A percentile compares a stretch with the other conserved stretches of the same genome.
Conservation (phyloP, 441 rosid genomes). For the Kokia cookei region DNA sequence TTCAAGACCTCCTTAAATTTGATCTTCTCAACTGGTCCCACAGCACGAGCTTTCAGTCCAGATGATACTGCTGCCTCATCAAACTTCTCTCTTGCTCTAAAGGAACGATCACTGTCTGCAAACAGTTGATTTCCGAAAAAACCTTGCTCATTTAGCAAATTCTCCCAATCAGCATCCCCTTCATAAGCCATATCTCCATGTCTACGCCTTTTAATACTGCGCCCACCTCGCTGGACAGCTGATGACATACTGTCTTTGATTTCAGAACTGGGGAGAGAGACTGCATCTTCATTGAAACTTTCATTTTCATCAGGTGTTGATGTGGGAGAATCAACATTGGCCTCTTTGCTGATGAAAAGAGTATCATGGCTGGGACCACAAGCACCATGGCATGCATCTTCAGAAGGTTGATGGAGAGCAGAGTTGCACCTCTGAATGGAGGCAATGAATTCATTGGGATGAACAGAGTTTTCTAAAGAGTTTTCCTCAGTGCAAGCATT, state of each 20-base stretch:
- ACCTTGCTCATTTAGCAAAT: conserved; percentile 50
- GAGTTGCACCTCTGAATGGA: conserved; percentile 26
- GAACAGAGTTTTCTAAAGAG: conserved; percentile 17
- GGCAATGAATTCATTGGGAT: conserved; percentile 19
- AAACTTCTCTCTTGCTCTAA: conserved; percentile 59
- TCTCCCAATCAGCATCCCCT: conserved; percentile 93
- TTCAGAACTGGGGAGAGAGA: conserved; percentile 53
- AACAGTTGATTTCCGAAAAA: conserved; percentile 56
- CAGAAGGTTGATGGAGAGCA: conserved; percentile 18
- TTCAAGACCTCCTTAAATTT: conserved; percentile 91
- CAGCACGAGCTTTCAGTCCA: conserved; percentile 80
- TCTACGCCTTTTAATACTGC: conserved; percentile 67
- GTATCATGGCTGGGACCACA: conserved; percentile 25
- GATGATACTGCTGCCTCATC: conserved; percentile 85
- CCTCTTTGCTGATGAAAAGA: conserved; percentile 33
- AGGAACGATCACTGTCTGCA: conserved; percentile 46
- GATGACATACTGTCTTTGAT: conserved; percentile 45
- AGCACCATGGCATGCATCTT: conserved; percentile 28
- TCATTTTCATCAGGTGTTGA: conserved; percentile 59
- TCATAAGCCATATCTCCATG: conserved; percentile 92
- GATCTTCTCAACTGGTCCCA: conserved; percentile 87
- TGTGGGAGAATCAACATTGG: conserved; percentile 34
- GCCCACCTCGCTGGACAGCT: conserved; percentile 28
- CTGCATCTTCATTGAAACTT: conserved; percentile 50
- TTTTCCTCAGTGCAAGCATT: conserved; percentile 13